Conservation (phyloP, 305 asterid species). For the Solanum hybrid region DNA sequence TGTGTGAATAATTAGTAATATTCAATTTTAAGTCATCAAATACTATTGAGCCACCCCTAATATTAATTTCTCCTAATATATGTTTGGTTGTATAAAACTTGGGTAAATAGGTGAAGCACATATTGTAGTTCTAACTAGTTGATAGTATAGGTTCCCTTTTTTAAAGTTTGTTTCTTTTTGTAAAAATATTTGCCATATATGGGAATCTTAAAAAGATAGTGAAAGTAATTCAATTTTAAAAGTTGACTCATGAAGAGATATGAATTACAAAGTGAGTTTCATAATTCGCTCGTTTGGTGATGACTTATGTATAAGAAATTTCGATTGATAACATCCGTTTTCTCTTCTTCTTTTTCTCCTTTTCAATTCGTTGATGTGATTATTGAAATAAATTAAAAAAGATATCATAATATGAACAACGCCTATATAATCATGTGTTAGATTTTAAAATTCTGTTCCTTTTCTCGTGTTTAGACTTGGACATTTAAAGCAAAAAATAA, state of each 20-base stretch:
- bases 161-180: background rate
- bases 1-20: too few species aligned
- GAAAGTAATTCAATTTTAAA: too few species aligned
- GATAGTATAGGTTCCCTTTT: background rate
- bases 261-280: background rate
- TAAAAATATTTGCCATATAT: background rate
- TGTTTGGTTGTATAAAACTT: background rate
- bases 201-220: background rate
- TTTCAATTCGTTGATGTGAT: background rate
- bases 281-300: background rate
- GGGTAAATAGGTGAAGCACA: background rate
- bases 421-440: background rate
- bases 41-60: background rate
- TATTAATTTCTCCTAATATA: background rate
- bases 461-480: background rate
- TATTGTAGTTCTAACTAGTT: background rate
- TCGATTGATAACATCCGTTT: accelerated
- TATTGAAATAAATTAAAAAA: background rate
- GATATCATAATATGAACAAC: background rate
- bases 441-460: background rate
- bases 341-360: too few species aligned
- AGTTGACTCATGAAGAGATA: background rate
- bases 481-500: background rate
- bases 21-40: too few species aligned
- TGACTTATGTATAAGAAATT: background rate